A percentile compares a stretch with the other conserved stretches of the same genome.
phyloP scores from a whole-genome alignment of 2,329 filamentous ascomycete genomes.

The Sporothrix pseudoabietina region DNA sequence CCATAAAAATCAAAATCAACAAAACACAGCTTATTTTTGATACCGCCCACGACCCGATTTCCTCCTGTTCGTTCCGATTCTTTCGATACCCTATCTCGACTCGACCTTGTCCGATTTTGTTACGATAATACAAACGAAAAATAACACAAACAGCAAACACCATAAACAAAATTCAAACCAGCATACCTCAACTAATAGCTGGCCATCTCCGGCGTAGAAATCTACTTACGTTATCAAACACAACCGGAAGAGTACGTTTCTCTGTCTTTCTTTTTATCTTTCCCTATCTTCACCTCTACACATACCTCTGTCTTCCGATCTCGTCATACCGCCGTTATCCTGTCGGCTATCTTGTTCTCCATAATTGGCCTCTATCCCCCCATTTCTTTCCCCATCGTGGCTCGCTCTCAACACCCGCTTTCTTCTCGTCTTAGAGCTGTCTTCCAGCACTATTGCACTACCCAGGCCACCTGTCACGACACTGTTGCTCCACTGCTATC shows the following conservation, averaged over 20 bases:
- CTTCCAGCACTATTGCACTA: neutral
- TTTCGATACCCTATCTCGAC: neutral
- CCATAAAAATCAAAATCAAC: conserved; percentile 7
- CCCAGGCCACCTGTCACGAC: neutral
- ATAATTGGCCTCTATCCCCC: neutral
- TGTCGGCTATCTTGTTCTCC: conserved; percentile 10
- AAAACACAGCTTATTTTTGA: neutral
- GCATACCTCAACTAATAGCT: conserved; percentile 6
- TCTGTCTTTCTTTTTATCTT: neutral
- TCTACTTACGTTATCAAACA: conserved; percentile 7
- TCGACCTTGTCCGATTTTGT: neutral
- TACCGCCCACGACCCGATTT: neutral
- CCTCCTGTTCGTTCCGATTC: neutral
- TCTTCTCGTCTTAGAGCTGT: neutral
- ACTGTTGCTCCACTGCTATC: conserved; percentile 9
- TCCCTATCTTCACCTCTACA: neutral
- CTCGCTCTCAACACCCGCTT: neutral
- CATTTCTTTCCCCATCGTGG: conserved; percentile 22
- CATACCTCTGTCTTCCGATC: neutral
- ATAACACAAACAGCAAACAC: neutral
- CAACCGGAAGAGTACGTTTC: conserved; percentile 22
- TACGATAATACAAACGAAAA: neutral
- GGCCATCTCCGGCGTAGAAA: neutral
- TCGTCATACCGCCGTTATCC: conserved; percentile 10
- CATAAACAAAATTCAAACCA: neutral